These are phyloP conservation scores for Dalbergia oliveri DNA, from an alignment of 306 rosid genomes.

Conservation along the genomic window DNA sequence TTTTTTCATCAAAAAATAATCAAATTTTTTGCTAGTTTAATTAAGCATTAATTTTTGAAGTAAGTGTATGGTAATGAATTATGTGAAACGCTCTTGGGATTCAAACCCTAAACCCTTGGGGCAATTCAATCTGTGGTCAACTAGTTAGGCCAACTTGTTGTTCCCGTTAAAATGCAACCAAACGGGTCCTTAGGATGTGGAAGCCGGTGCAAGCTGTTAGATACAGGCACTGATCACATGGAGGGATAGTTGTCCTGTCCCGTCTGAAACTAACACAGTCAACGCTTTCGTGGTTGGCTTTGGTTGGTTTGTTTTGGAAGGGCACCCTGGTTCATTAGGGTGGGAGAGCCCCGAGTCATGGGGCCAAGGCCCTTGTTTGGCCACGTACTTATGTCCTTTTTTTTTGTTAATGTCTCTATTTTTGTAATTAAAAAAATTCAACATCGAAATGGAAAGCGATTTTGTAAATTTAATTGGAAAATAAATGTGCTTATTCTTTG, in stretches of 20 bases:
- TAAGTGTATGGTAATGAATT: not conserved
- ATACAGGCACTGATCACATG: slow-evolving; percentile 35
- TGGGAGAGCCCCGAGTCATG: not conserved
- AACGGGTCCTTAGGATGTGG: slow-evolving; percentile 11
- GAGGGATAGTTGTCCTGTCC: slow-evolving; percentile 26
- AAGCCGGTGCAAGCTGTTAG: slow-evolving; percentile 10
- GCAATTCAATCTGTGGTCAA: not conserved
- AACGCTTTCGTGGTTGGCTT: slow-evolving; percentile 56
- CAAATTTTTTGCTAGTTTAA: not conserved
- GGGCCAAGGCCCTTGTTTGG: no score
- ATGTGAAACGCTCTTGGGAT: not conserved
- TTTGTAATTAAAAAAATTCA: slow-evolving; percentile 10
- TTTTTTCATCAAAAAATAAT: no score
- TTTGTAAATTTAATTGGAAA: not conserved
- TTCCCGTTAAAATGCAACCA: not conserved
- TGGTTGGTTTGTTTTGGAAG: slow-evolving; percentile 22
- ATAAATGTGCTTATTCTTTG: not conserved
- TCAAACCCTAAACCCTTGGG: not conserved
- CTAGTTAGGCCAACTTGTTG: not conserved
- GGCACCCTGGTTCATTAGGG: not conserved
- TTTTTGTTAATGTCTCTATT: not conserved
- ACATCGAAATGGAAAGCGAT: not conserved
- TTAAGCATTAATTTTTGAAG: not conserved
- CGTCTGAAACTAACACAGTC: slow-evolving; percentile 51
- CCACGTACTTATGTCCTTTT: not conserved